Percentiles rank a stretch among this genome's conserved stretches.
Conservation (phyloP, 2,329 filamentous ascomycete species). For the Aspergillus candidus region DNA sequence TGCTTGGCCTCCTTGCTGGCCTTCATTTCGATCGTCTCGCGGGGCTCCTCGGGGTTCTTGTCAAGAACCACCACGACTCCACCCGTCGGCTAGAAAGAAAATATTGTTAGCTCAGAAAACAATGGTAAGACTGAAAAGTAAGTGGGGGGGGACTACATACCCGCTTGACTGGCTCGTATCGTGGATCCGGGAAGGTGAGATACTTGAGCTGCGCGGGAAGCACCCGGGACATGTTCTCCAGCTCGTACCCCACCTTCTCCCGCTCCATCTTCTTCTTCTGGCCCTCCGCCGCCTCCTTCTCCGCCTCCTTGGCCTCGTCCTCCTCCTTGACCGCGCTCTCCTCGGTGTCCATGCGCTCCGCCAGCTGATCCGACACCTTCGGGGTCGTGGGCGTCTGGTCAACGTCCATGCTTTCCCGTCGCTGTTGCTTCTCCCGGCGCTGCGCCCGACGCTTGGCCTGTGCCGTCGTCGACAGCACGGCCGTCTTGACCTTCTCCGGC, state of each 20-base stretch:
- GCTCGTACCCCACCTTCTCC: constrained; percentile 92
- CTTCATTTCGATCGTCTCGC: constrained; percentile 82
- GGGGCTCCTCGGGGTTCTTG: constrained; percentile 69
- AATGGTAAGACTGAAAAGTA: background rate
- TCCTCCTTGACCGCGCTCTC: constrained; percentile 56
- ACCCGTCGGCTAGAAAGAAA: constrained; percentile 65
- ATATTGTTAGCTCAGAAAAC: constrained; percentile 35
- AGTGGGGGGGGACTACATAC: constrained; percentile 48
- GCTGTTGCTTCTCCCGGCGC: constrained; percentile 85
- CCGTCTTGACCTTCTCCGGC: constrained; percentile 88
- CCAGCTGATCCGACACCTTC: constrained; percentile 53
- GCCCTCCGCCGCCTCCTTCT: constrained; percentile 55
- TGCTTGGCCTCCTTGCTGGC: constrained; percentile 62
- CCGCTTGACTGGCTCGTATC: constrained; percentile 91
- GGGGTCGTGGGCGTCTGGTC: constrained; percentile 72
- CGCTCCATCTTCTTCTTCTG: constrained; percentile 87
- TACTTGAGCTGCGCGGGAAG: constrained; percentile 91
- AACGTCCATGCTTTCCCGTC: constrained; percentile 91
- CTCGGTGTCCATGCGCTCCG: constrained; percentile 79
- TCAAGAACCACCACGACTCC: constrained; percentile 89
- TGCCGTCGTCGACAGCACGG: constrained; percentile 90
- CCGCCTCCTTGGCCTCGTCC: constrained; percentile 52
- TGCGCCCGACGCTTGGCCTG: constrained; percentile 93
- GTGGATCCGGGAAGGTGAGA: constrained; percentile 81
- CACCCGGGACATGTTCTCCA: constrained; percentile 95